Percentiles rank a stretch among this genome's conserved stretches.
Conservation (phyloP, 164 flowering plant genomes). For the Stephania yunnanensis region DNA sequence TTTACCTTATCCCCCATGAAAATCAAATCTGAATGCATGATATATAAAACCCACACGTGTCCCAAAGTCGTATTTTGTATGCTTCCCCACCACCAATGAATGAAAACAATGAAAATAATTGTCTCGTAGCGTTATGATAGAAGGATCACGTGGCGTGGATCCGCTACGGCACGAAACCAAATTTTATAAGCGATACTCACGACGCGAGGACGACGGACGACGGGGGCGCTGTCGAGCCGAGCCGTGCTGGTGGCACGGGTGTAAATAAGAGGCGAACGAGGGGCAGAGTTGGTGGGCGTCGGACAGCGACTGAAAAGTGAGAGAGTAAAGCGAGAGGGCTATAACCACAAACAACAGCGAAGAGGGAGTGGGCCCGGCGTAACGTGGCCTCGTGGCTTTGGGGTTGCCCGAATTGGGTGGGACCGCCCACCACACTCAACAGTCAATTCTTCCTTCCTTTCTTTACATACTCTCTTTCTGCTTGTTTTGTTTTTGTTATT, state of each 20-base stretch:
- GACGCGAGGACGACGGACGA: not conserved
- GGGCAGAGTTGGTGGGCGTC: not conserved
- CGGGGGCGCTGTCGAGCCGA: too few relatives aligned
- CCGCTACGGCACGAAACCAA: not conserved
- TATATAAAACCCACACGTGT: not conserved
- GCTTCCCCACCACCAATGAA: not conserved
- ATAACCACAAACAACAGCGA: conserved; percentile 17
- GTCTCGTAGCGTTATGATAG: not conserved
- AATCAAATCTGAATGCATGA: not conserved
- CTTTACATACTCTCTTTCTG: too few relatives aligned
- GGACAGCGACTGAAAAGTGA: conserved; percentile 10
- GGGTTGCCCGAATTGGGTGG: not conserved
- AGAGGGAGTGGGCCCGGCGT: conserved; percentile 34
- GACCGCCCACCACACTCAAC: not conserved
- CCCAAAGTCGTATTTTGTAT: not conserved
- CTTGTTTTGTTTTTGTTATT: not conserved
- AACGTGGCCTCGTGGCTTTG: conserved; percentile 30
- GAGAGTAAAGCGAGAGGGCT: conserved; percentile 15
- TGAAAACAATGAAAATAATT: not conserved
- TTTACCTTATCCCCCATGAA: too few relatives aligned
- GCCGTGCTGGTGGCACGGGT: not conserved
- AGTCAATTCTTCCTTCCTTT: not conserved
- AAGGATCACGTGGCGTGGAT: not conserved
- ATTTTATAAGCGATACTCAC: not conserved
- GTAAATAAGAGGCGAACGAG: not conserved